phyloP scores from a whole-genome alignment of 2,329 filamentous ascomycete species.

The Fusarium sulawesiense region DNA sequence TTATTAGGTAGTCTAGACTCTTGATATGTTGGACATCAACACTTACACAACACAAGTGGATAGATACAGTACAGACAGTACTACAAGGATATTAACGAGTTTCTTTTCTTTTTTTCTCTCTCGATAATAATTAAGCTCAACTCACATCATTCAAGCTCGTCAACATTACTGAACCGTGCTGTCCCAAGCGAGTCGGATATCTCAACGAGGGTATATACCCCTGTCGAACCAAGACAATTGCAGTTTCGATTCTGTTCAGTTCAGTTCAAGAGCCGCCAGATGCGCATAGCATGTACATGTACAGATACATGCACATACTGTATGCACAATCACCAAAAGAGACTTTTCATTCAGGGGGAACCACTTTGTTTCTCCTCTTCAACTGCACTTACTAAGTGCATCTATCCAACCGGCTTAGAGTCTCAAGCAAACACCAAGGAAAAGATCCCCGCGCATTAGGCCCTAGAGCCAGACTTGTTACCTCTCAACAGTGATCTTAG shows the following conservation, averaged over 20 bases:
- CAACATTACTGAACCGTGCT: constrained; percentile 28
- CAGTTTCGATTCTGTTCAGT: background rate
- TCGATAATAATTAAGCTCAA: constrained; percentile 15
- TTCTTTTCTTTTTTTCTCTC: background rate
- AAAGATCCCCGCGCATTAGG: no score
- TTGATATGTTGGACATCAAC: background rate
- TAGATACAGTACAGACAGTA: background rate
- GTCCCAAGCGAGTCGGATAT: constrained; percentile 29
- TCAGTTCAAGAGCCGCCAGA: constrained; percentile 25
- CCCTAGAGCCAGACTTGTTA: no score
- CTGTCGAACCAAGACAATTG: background rate
- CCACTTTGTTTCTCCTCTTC: background rate
- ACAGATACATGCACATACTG: background rate
- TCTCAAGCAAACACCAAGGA: background rate
- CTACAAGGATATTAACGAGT: constrained; percentile 2
- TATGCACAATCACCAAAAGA: background rate
- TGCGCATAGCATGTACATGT: constrained; percentile 8
- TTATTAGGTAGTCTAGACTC: background rate
- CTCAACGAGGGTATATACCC: constrained; percentile 8
- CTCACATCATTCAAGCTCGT: constrained; percentile 17
- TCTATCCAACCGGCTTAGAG: background rate
- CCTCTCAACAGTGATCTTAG: background rate
- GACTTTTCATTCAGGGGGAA: constrained; percentile 2
- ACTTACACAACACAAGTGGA: constrained; percentile 5
- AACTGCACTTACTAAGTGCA: background rate